Evolutionary conservation across 257 asterid genomes (phyloP).

Genomic region (Lantana camara): DNA sequence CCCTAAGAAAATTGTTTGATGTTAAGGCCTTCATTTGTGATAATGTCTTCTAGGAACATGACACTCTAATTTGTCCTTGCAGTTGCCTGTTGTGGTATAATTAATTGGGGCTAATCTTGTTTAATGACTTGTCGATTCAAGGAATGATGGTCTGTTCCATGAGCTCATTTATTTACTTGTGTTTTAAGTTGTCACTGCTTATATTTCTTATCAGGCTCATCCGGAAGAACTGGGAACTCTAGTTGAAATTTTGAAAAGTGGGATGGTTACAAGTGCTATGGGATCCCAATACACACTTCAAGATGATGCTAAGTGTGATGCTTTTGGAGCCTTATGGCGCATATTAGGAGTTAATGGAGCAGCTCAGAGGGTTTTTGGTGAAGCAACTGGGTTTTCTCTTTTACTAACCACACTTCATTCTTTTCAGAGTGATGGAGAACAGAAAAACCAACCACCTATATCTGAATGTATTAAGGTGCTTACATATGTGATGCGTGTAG

Average conservation of each 20-base stretch:
- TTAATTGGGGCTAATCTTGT: constrained; percentile 16
- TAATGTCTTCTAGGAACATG: constrained; percentile 15
- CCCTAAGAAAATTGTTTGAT: constrained; percentile 17
- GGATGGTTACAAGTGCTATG: constrained; percentile 84
- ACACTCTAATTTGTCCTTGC: constrained; percentile 10
- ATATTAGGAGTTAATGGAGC: constrained; percentile 74
- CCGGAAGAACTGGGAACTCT: constrained; percentile 90
- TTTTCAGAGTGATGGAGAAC: constrained; percentile 70
- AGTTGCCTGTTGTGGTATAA: not conserved
- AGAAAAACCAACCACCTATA: constrained; percentile 42
- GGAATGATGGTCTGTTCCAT: constrained; percentile 17
- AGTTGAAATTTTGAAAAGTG: constrained; percentile 91
- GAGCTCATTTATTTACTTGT: constrained; percentile 7
- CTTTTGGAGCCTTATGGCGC: constrained; percentile 94
- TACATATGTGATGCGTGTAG: constrained; percentile 81
- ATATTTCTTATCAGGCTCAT: constrained; percentile 59
- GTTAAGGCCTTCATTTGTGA: not conserved
- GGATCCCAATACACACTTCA: constrained; percentile 83
- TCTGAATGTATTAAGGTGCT: constrained; percentile 59
- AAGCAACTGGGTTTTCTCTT: constrained; percentile 96
- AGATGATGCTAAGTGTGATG: constrained; percentile 89
- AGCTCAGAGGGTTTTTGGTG: constrained; percentile 98
- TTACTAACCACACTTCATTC: constrained; percentile 84
- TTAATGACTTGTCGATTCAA: constrained; percentile 17
- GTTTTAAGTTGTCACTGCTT: constrained; percentile 17